These are phyloP conservation scores for Phaeophleospora eucalypticola DNA, from an alignment of 2,329 filamentous ascomycete genomes.

Conservation along the genomic window DNA sequence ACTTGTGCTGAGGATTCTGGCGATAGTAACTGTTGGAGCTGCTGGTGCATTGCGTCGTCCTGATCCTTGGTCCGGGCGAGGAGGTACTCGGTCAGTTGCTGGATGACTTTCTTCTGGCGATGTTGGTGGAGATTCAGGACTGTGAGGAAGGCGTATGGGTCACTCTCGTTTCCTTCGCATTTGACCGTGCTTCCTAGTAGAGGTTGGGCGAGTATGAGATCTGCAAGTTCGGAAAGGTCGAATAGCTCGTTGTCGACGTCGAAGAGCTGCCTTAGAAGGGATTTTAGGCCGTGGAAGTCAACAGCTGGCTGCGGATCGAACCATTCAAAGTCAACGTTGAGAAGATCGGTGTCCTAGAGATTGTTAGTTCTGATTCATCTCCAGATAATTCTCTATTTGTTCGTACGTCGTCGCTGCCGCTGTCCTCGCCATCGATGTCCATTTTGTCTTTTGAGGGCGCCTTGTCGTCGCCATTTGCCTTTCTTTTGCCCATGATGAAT, in stretches of 20 bases:
- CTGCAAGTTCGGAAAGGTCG: conserved; percentile 79
- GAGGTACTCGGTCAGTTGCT: conserved; percentile 69
- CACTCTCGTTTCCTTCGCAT: conserved; percentile 88
- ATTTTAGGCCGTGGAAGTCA: conserved; percentile 94
- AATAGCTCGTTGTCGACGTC: conserved; percentile 82
- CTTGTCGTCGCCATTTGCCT: conserved; percentile 46
- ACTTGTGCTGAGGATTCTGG: conserved; percentile 51
- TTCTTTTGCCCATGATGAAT: conserved; percentile 49
- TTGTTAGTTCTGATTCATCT: conserved; percentile 1
- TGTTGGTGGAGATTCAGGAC: conserved; percentile 79
- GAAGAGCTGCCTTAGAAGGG: conserved; percentile 83
- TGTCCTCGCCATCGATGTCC: conserved; percentile 34
- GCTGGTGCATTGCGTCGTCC: conserved; percentile 26
- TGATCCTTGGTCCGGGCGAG: conserved; percentile 49
- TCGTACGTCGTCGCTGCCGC: conserved; percentile 33
- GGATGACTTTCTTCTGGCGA: conserved; percentile 65
- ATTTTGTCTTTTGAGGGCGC: conserved; percentile 42
- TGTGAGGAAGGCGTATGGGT: conserved; percentile 89
- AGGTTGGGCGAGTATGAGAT: conserved; percentile 81
- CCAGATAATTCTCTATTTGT: neutral
- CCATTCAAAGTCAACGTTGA: conserved; percentile 98
- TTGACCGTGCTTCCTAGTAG: conserved; percentile 92
- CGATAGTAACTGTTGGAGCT: conserved; percentile 36
- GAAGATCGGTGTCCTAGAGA: conserved; percentile 75
- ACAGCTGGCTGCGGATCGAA: conserved; percentile 88